Evolutionary conservation across 441 rosid genomes (phyloP), one percentile per base, ranked within the genome.

Genomic region (Euphorbia celastroides): DNA sequence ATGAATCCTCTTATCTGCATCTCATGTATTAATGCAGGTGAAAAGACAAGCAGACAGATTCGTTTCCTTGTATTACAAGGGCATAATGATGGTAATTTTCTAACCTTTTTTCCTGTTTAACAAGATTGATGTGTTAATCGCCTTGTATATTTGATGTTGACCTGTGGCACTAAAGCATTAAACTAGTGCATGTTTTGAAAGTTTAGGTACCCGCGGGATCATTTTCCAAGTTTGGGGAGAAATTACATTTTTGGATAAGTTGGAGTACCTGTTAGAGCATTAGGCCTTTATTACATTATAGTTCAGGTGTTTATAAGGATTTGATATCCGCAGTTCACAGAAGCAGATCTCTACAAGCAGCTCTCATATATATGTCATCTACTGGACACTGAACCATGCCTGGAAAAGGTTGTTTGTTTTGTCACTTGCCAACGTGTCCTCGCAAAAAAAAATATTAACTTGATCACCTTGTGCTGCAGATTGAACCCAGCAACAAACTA

Each of bases 321-420:
- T 57, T 62, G 64, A 60, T 31, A 71, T 62, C 58, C 67, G 64
- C 77, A 88, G 99, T 94, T 85, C 79, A 75, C 91, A 1, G 98
- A 92, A 84, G 94, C 94, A 64, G 90, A 89, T 66, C 81, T 94
- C 60, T 94, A 90, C 88, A 90, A 72, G 87, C 99, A 94, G 72
- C 96, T 94, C 20, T 62, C 96, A 5, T 94, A 87, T 66, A 92
- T 86, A 73, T 86, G 97, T 74, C 75, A 89, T 81, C 55, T 94
- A 51, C 68, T 94, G 77, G 98, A 92, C 69, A 83, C 98, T 2
- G 74, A 71, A 32, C 80, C 70, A 68, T 76, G 89, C 84, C 20
- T 83, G 27, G 94, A 87, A 57, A 90, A 90, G 98, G 99, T 94
- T 50, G 41, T 11, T 22, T 13, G 27, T 25, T 27, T 27, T 34